phyloP scores from a whole-genome alignment of 306 rosid genomes.

The Trifolium subterraneum region DNA sequence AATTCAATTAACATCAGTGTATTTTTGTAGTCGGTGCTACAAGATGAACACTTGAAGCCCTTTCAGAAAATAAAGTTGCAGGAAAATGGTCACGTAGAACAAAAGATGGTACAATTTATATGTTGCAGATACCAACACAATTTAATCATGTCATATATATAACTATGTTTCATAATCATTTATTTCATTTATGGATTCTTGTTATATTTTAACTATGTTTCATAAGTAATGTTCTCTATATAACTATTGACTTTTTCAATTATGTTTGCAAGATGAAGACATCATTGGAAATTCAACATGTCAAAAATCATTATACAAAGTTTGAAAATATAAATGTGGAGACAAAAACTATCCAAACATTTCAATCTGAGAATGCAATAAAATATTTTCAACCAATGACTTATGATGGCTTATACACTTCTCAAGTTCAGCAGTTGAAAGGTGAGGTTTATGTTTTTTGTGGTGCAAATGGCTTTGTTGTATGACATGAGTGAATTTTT shows the following conservation, averaged over 20 bases:
- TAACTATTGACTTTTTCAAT: slow-evolving; percentile 5
- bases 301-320: not conserved
- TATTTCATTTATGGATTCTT: too few relatives aligned
- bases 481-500: slow-evolving; percentile 27
- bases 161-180: too few relatives aligned
- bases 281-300: slow-evolving; percentile 37
- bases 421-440: slow-evolving; percentile 50
- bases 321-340: slow-evolving; percentile 37
- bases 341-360: slow-evolving; percentile 32
- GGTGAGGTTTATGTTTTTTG: slow-evolving; percentile 59
- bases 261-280: slow-evolving; percentile 46
- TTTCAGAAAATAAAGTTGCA: slow-evolving; percentile 47
- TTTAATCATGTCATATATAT: too few relatives aligned
- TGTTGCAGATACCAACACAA: not conserved
- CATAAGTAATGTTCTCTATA: not conserved
- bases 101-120: slow-evolving; percentile 61
- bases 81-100: slow-evolving; percentile 54
- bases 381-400: slow-evolving; percentile 54
- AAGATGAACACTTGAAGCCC: slow-evolving; percentile 55
- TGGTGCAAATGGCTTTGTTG: slow-evolving; percentile 43
- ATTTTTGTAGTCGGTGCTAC: slow-evolving; percentile 58
- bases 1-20: not conserved
- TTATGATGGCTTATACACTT: slow-evolving; percentile 51
- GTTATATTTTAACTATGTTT: too few relatives aligned
- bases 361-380: slow-evolving; percentile 55